A percentile compares a stretch with the other conserved stretches of the same genome.
Conservation (phyloP, 805 yeast species). For the Wickerhamiella brachini region DNA sequence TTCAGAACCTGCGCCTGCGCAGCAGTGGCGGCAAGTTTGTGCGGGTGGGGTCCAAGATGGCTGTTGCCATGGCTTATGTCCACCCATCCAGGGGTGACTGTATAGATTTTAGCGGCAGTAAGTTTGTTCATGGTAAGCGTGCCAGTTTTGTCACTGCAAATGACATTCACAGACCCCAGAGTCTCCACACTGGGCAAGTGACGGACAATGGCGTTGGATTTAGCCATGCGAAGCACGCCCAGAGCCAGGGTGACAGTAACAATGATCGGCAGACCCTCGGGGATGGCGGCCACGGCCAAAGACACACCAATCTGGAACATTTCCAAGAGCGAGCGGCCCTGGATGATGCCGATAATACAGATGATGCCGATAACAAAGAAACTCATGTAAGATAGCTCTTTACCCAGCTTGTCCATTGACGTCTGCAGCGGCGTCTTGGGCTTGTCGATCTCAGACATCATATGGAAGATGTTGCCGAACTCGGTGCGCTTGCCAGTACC, state of each 20-base stretch:
- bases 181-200: slow-evolving; percentile 82
- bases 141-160: slow-evolving; percentile 39
- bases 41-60: neutral
- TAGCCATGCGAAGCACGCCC: slow-evolving; percentile 95
- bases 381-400: slow-evolving; percentile 72
- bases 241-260: slow-evolving; percentile 94
- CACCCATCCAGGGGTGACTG: slow-evolving; percentile 9
- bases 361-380: slow-evolving; percentile 84
- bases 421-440: slow-evolving; percentile 95
- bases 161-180: slow-evolving; percentile 42
- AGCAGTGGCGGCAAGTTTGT: slow-evolving; percentile 7
- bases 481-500: slow-evolving; percentile 86
- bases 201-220: slow-evolving; percentile 83
- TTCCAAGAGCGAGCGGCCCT: slow-evolving; percentile 91
- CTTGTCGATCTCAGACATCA: slow-evolving; percentile 90
- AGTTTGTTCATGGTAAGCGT: slow-evolving; percentile 38
- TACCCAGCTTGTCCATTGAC: slow-evolving; percentile 91
- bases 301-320: slow-evolving; percentile 98
- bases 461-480: slow-evolving; percentile 85
- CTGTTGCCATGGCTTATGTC: slow-evolving; percentile 6
- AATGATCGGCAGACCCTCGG: slow-evolving; percentile 96
- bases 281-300: slow-evolving; percentile 97
- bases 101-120: slow-evolving; percentile 16
- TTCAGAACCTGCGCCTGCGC: slow-evolving; percentile 16
- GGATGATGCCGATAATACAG: slow-evolving; percentile 75